Evolutionary conservation across 139 green algal species (phyloP), one percentile per base, ranked within the genome.

Genomic region (Protoeuglena noctilucae): DNA sequence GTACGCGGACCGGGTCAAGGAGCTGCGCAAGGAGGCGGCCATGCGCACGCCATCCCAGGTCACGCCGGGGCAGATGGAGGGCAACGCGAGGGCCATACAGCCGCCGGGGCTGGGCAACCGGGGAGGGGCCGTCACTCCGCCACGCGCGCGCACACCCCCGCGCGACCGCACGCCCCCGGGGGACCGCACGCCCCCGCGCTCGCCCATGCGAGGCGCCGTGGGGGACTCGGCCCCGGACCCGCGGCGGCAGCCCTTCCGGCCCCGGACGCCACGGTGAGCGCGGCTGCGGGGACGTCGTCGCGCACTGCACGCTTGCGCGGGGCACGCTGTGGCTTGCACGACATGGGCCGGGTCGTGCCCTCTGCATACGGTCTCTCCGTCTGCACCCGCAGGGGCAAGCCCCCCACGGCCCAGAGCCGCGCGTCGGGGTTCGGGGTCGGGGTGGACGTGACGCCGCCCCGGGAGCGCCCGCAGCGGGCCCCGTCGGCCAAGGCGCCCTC

Each of bases 1-100:
- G 23, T 98, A 97, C 60, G 87, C 90, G 6, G 87, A 98, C 70
- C 71, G 89, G 7, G 83, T 95, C n/a, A 94, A 95, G 69, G 83
- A 81, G 78, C 54, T 62, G 57, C 28, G 29, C 21, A 28, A 29
- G 22, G 49, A 55, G 9, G 34, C 34, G 9, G 12, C 7, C 9
- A 12, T 19, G 34, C 34, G 34, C 34, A 43, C 34, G 34, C 34
- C 34, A 12, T 43, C 34, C 9, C 34, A 19, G 34, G 34, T 43
- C 34, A 43, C 34, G 34, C 49, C n/a, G 49, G 49, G 28, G 21
- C 21, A 52, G 46, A 21, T 21, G 40, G 17, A 17, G 46, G 21
- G 46, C 17, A 21, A 52, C 27, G 46, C 46, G 21, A 9, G 46
- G 25, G 14, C 9, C 21, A 21, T 21, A 52, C 9, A 30, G 21